Conservation (phyloP, 2,329 filamentous ascomycete genomes). For the Clonostachys sp. region DNA sequence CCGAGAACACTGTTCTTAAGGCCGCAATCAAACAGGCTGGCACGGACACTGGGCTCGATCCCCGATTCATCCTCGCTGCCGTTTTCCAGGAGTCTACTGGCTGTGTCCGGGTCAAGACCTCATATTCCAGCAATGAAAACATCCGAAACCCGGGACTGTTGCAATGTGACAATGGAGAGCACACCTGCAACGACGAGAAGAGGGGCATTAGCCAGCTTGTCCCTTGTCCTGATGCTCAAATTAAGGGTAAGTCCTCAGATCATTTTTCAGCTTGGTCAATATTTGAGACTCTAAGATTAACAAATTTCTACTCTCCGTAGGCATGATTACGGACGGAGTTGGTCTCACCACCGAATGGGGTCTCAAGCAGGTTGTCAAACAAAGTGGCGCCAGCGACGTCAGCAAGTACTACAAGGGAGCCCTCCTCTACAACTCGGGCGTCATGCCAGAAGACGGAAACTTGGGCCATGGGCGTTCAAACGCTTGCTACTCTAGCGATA, state of each 20-base stretch:
- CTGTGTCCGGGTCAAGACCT: conserved; percentile 1
- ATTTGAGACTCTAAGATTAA: no score
- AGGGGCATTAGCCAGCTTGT: background rate
- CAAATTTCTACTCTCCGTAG: background rate
- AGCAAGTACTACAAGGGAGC: conserved; percentile 24
- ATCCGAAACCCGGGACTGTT: conserved; percentile 1
- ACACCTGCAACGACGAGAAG: conserved; percentile 2
- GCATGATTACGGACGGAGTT: conserved; percentile 23
- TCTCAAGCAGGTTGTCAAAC: conserved; percentile 20
- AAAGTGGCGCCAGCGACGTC: conserved; percentile 14
- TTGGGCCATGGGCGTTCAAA: conserved; percentile 15
- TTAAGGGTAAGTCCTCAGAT: background rate
- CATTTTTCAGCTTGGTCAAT: no score
- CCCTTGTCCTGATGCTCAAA: conserved; percentile 1
- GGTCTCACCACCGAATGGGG: conserved; percentile 26
- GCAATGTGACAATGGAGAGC: background rate
- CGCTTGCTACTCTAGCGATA: conserved; percentile 12
- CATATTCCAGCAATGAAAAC: background rate
- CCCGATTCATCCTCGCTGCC: conserved; percentile 1
- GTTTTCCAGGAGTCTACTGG: conserved; percentile 1
- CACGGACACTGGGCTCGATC: background rate
- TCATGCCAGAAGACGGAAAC: conserved; percentile 19
- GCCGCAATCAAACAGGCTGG: background rate
- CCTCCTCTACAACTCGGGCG: conserved; percentile 33
- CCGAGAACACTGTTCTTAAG: background rate